Evolutionary conservation across 768 basidiomycete genomes (phyloP), one percentile per base, ranked within the genome.

Genomic region (Leccinum rimulosum): DNA sequence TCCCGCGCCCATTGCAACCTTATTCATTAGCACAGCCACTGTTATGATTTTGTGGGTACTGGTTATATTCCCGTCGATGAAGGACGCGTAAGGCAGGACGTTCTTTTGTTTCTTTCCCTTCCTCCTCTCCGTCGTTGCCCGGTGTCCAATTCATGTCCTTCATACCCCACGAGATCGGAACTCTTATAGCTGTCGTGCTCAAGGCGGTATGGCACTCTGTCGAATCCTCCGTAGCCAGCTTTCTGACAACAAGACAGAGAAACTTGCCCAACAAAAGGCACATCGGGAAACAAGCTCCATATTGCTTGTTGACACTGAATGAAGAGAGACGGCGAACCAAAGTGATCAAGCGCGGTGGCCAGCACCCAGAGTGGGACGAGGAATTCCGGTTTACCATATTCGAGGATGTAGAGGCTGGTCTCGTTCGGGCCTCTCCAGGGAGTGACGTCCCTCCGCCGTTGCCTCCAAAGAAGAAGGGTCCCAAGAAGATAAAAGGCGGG

Each of bases 291-390:
- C 97, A 98, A 74, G 95, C 98, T 73, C 97, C 97, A 0, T 99
- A 96, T 74, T 97, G 94, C 65, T 76, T 86, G 25, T 82, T 96
- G 27, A 78, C 80, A 4, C 77, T 95, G 54, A 89, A 92, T 69
- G 86, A 86, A 52, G 88, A 95, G 73, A 95, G 87, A 68, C 84
- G 87, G 59, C 82, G 91, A 54, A 98, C 96, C 5, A 93, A 89
- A 72, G 86, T 93, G n/a, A 89, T 98, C 72, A 95, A 92, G 71
- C 88, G 93, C 31, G 97, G 97, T 52, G 97, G 97, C 17, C 97
- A 99, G 72, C 95, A 97, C 73, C 97, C 97, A 6, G 94, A 94
- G 75, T 99, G 97, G 95, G 97, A 99, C 70, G 95, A 97, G 67
- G 97, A 99, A 75, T 80, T 98, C 68, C 88, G 97, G 47, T 98